These are phyloP conservation scores for Xylariomycetidae sp. DNA, from an alignment of 2,329 filamentous ascomycete genomes.

Conservation along the genomic window DNA sequence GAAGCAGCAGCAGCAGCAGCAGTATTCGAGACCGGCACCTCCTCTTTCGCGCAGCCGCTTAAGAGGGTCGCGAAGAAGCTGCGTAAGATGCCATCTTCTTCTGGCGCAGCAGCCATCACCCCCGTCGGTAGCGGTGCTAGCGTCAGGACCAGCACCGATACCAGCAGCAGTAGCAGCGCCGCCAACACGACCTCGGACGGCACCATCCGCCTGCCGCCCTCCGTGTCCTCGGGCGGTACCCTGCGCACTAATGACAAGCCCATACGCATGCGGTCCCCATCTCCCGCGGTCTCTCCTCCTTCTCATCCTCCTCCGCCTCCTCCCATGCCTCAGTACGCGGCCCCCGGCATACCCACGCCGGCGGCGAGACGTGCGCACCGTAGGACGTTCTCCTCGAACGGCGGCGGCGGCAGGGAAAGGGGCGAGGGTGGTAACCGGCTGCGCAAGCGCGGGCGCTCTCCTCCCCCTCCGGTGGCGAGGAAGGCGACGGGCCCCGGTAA, in stretches of 20 bases:
- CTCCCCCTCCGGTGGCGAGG: conserved; percentile 5
- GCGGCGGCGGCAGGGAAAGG: conserved; percentile 6
- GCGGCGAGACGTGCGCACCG: neutral
- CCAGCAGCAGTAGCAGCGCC: neutral
- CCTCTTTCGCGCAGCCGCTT: conserved; percentile 20
- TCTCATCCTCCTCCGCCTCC: no score
- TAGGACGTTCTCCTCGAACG: conserved; percentile 8
- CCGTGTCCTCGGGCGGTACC: conserved; percentile 9
- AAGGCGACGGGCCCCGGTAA: neutral
- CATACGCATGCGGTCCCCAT: conserved; percentile 15
- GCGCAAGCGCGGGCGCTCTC: conserved; percentile 13
- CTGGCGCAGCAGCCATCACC: conserved; percentile 13
- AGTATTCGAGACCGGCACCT: conserved; percentile 5
- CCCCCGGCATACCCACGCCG: neutral
- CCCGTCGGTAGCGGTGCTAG: neutral
- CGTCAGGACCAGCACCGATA: neutral
- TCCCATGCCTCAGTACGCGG: neutral
- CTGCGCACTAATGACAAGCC: conserved; percentile 8
- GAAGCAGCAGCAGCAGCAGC: conserved; percentile 4
- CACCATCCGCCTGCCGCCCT: conserved; percentile 6
- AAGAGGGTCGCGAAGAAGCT: conserved; percentile 47
- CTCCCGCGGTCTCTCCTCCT: conserved; percentile 8
- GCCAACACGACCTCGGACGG: neutral
- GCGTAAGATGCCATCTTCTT: conserved; percentile 41
- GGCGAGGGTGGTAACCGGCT: conserved; percentile 8